phyloP scores from a whole-genome alignment of 2,329 filamentous ascomycete genomes.

The Penicillium sp. region DNA sequence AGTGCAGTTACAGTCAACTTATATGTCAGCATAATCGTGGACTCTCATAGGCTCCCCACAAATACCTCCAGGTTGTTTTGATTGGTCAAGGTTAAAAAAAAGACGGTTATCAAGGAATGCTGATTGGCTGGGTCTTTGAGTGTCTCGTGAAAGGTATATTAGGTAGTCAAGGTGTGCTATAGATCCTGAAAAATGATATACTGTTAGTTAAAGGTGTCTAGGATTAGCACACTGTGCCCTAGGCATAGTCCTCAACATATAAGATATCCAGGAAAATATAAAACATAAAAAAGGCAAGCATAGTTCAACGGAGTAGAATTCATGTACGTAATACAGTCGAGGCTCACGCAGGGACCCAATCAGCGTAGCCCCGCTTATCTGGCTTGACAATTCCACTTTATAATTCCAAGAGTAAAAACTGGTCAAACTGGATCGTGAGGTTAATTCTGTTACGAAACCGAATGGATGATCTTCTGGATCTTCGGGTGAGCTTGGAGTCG shows the following conservation, averaged over 20 bases:
- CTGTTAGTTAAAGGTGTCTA: neutral
- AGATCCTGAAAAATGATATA: neutral
- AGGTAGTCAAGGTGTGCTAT: neutral
- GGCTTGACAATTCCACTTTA: conserved; percentile 20
- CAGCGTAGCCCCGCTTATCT: conserved; percentile 29
- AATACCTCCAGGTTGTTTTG: conserved; percentile 1
- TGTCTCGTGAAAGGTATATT: too few relatives aligned
- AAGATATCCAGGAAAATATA: neutral
- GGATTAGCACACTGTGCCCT: neutral
- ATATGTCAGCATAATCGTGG: neutral
- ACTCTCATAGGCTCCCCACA: neutral
- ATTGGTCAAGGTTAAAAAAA: conserved; percentile 22
- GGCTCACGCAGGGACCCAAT: conserved; percentile 26
- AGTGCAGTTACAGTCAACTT: too few relatives aligned
- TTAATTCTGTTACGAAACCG: conserved; percentile 22
- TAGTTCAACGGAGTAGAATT: neutral
- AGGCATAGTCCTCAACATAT: neutral
- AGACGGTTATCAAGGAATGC: conserved; percentile 20
- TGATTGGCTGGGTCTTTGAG: conserved; percentile 21
- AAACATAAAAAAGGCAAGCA: neutral
- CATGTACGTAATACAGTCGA: conserved; percentile 33
- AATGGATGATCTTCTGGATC: conserved; percentile 21
- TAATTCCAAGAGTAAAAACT: conserved; percentile 11
- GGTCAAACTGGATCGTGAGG: neutral
- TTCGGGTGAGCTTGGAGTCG: conserved; percentile 1